Evolutionary conservation across 2,329 filamentous ascomycete species (phyloP).

Genomic region (Fusarium sp.): DNA sequence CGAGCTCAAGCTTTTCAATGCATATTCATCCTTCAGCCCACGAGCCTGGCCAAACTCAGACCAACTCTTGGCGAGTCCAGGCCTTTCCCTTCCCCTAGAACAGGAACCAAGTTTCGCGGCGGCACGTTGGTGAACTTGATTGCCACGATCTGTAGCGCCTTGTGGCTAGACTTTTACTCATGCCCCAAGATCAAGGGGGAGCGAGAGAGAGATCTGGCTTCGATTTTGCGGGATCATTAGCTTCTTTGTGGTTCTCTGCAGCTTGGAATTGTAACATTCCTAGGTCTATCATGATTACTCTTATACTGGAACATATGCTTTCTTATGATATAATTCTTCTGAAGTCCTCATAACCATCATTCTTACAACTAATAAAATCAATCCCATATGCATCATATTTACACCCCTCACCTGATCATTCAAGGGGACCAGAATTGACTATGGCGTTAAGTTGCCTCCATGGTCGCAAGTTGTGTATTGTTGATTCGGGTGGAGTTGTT

Average conservation of each 20-base stretch:
- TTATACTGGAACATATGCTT: neutral
- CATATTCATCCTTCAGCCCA: constrained; percentile 31
- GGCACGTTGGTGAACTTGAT: constrained; percentile 30
- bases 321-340: neutral
- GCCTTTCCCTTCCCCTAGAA: constrained; percentile 26
- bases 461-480: constrained; percentile 6
- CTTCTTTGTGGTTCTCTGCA: neutral
- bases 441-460: constrained; percentile 21
- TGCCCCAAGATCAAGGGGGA: constrained; percentile 1
- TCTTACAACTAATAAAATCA: neutral
- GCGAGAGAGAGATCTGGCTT: neutral
- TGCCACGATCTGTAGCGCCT: constrained; percentile 31
- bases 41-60: constrained; percentile 23
- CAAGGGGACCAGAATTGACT: constrained; percentile 4
- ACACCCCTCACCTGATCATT: neutral
- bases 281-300: neutral
- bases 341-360: neutral
- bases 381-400: neutral
- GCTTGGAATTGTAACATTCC: neutral
- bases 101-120: constrained; percentile 30
- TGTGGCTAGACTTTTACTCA: constrained; percentile 3
- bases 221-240: neutral
- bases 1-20: constrained; percentile 29
- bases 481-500: constrained; percentile 6
- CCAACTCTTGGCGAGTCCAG: constrained; percentile 29